These are phyloP conservation scores for Leishmania turanica DNA, from an alignment of 208 protist genomes.

Conservation along the genomic window DNA sequence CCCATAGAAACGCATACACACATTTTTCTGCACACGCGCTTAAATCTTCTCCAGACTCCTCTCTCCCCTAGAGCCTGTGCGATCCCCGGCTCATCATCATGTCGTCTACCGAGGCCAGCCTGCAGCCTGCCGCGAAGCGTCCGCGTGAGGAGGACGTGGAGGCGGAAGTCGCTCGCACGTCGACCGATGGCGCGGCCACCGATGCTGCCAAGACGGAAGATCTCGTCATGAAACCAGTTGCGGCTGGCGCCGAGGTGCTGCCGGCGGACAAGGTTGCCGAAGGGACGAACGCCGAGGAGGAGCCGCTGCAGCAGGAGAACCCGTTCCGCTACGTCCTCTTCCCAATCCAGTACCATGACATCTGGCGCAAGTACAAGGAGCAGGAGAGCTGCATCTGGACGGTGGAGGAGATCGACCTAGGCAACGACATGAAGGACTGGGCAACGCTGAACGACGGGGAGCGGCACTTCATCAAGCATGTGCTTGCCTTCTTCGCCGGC, in stretches of 20 bases:
- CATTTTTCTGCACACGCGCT: neutral
- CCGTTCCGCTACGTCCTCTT: constrained; percentile 98
- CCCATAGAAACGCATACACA: neutral
- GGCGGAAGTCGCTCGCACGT: neutral
- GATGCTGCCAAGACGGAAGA: constrained; percentile 6
- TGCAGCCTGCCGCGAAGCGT: constrained; percentile 13
- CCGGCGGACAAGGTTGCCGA: neutral
- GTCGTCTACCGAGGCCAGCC: constrained; percentile 1
- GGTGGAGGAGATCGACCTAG: constrained; percentile 98
- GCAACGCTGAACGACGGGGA: constrained; percentile 95
- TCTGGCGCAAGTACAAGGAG: constrained; percentile 99
- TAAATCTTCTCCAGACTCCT: neutral
- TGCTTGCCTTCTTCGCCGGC: constrained; percentile 99
- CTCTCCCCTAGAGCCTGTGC: neutral
- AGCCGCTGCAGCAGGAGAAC: constrained; percentile 97
- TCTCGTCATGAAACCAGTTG: constrained; percentile 10
- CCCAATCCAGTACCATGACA: constrained; percentile 97
- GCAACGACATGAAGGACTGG: constrained; percentile 96
- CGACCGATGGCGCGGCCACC: neutral
- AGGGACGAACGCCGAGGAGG: constrained; percentile 26
- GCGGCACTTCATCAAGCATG: constrained; percentile 98
- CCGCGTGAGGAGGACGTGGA: constrained; percentile 13
- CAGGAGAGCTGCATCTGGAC: constrained; percentile 98
- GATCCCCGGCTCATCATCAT: neutral
- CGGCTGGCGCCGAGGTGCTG: constrained; percentile 9